Base-by-base conservation (phyloP, 129 eudicot species). In the Lonicera japonica region DNA sequence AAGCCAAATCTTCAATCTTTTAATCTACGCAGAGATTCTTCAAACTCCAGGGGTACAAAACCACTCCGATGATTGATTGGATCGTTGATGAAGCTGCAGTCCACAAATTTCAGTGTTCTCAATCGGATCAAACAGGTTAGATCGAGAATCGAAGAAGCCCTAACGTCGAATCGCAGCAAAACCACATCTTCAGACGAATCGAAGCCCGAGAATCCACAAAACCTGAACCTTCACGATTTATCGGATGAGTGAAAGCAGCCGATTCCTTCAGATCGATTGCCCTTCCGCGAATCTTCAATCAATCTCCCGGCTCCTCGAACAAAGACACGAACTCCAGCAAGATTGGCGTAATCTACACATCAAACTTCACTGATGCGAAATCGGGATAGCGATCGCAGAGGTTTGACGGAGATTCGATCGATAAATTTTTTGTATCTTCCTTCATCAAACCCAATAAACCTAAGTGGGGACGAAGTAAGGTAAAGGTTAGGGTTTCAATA, bases 1-100 rank as follows among this genome's bases (percentile, higher is more conserved):
- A 66, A 70, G 25, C 18, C 56, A 38, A 69, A 66, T 72, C 75
- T 70, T 68, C 65, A 43, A 23, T 23, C 19, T 63, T 54, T 46
- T 47, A 43, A 48, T 29, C 36, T 29, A 6, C 3, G 15, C 7
- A 14, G 23, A 5, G 22, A 21, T 4, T 54, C 58, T 54, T 54
- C 58, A 6, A 54, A 4, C 5, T 6, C 58, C 8, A 6, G 36
- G 36, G 4, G 36, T 29, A 29, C 4, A 29, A 29, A 23, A 22
- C 0, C 38, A 4, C 43, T 29, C 24, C 21, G 16, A 13, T 5
- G 21, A 34, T 14, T 25, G 18, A 16, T 29, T 34, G 8, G 21
- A 23, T 10, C 22, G 48, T 18, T 29, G 23, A 34, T 0, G 18
- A 13, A 15, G 36, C 36, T 29, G 36, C 6, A 29, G 36, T 29